A percentile compares a stretch with the other conserved stretches of the same genome.
These are phyloP conservation scores for Hericium rajendrae DNA, from an alignment of 768 basidiomycete genomes.

Conservation along the genomic window DNA sequence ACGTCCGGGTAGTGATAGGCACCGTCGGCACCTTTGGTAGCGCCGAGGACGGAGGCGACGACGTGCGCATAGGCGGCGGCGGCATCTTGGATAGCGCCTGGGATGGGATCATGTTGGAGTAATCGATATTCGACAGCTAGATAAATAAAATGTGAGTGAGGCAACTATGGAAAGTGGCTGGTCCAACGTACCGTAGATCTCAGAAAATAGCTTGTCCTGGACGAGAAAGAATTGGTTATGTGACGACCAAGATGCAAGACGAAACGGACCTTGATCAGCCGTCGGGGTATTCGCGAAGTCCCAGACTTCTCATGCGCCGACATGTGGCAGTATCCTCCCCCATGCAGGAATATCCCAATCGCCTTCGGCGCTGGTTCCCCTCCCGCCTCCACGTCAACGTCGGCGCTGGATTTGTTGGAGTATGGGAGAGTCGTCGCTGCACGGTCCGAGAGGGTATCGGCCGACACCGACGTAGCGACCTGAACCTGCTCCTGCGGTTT, in stretches of 20 bases:
- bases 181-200: conserved; percentile 20
- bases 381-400: too few species aligned
- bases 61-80: conserved; percentile 44
- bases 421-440: too few species aligned
- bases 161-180: background rate
- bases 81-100: conserved; percentile 42
- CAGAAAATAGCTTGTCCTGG: conserved; percentile 25
- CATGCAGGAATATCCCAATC: too few species aligned
- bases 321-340: too few species aligned
- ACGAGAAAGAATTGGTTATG: background rate
- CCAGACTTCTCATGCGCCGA: conserved; percentile 14
- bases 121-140: conserved; percentile 41
- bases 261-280: conserved; percentile 30
- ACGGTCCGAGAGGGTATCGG: too few species aligned
- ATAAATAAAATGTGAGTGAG: background rate
- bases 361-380: too few species aligned
- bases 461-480: too few species aligned
- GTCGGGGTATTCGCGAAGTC: conserved; percentile 39
- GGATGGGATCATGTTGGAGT: conserved; percentile 42
- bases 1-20: conserved; percentile 4
- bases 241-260: too few species aligned
- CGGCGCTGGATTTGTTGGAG: background rate
- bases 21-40: conserved; percentile 14
- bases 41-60: conserved; percentile 21
- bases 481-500: too few species aligned